Conservation (phyloP, 2,329 filamentous ascomycete genomes). For the Diaporthe batatas region DNA sequence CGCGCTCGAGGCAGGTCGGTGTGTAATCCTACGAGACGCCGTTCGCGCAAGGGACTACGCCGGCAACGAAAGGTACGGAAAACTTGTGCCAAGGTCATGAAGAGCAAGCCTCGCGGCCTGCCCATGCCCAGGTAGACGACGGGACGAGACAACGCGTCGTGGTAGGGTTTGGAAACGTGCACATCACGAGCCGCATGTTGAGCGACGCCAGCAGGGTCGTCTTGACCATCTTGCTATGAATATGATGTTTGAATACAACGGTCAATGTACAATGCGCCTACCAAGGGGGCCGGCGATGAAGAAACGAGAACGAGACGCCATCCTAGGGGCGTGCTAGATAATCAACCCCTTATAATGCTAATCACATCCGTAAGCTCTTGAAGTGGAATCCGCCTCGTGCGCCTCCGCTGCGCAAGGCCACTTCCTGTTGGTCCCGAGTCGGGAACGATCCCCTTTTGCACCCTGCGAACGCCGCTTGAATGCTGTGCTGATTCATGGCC, state of each 20-base stretch:
- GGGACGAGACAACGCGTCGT: background rate
- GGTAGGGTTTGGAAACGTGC: background rate
- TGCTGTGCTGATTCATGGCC: conserved; percentile 16
- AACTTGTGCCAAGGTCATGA: background rate
- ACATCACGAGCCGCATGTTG: background rate
- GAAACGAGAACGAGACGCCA: background rate
- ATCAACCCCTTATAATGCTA: conserved; percentile 11
- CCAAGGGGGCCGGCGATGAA: background rate
- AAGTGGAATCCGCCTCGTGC: background rate
- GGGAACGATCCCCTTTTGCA: background rate
- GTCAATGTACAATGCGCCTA: conserved; percentile 8
- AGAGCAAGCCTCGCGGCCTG: background rate
- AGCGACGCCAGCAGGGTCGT: background rate
- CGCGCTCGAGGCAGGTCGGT: background rate
- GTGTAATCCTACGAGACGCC: too few species aligned
- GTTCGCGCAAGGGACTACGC: background rate
- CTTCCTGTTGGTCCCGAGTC: background rate
- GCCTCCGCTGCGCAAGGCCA: conserved; percentile 1
- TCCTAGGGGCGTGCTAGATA: background rate
- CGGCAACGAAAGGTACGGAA: too few species aligned
- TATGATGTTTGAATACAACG: background rate
- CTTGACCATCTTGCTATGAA: background rate
- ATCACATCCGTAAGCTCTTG: background rate
- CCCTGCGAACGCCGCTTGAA: conserved; percentile 26
- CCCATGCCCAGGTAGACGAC: background rate